Conservation (phyloP, 2,329 filamentous ascomycete species). For the Exutisphaerella laricina region DNA sequence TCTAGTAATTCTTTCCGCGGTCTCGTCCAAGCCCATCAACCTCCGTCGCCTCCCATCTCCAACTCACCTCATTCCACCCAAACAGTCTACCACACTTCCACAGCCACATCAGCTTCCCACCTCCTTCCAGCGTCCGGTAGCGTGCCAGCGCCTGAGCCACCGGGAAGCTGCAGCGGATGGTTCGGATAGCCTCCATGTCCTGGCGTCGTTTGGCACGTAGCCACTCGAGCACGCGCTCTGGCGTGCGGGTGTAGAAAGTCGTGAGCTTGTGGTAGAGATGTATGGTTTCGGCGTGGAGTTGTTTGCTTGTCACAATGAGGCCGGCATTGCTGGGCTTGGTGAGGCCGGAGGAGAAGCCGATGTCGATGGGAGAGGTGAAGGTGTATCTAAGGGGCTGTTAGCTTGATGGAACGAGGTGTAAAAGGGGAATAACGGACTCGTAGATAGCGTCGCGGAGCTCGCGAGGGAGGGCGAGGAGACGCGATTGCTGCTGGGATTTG, state of each 20-base stretch:
- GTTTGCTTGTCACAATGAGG: constrained; percentile 1
- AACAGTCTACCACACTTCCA: too few species aligned
- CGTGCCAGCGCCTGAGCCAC: too few species aligned
- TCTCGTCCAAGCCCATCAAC: too few species aligned
- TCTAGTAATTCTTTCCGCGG: too few species aligned
- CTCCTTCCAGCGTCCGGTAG: too few species aligned
- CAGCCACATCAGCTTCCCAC: too few species aligned
- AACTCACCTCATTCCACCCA: too few species aligned
- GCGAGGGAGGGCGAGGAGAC: constrained; percentile 3
- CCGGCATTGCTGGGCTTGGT: background rate
- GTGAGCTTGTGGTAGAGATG: background rate
- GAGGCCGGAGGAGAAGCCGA: background rate
- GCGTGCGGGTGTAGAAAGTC: background rate
- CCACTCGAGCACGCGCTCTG: background rate
- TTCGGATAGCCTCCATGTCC: constrained; percentile 1
- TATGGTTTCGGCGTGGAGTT: constrained; percentile 2
- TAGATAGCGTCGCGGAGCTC: constrained; percentile 6
- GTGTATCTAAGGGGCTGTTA: background rate
- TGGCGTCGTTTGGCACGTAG: background rate
- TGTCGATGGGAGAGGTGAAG: background rate
- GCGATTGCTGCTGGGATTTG: background rate
- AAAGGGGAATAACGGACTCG: too few species aligned
- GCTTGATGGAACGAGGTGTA: too few species aligned
- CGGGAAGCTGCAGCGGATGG: background rate
- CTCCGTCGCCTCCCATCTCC: too few species aligned